phyloP scores from a whole-genome alignment of 164 flowering plant genomes.

The Annona squamosa region DNA sequence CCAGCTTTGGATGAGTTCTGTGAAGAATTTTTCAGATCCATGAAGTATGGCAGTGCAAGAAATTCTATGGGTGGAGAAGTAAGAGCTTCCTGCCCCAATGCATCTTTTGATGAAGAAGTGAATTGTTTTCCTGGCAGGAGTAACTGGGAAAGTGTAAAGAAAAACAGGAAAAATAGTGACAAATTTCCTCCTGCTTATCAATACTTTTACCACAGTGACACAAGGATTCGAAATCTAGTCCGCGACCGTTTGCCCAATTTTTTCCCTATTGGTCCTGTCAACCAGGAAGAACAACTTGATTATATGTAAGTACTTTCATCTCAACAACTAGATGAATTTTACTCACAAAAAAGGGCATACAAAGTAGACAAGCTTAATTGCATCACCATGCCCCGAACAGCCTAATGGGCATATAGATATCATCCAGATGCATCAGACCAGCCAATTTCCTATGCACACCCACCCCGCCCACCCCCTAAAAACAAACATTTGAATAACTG shows the following conservation, averaged over 20 bases:
- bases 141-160: constrained; percentile 11
- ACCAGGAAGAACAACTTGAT: constrained; percentile 38
- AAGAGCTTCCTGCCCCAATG: background rate
- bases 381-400: background rate
- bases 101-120: background rate
- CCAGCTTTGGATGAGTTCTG: constrained; percentile 77
- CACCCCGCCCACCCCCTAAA: too few species aligned
- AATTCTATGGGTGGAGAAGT: constrained; percentile 9
- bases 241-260: constrained; percentile 61
- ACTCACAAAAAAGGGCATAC: background rate
- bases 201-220: constrained; percentile 68
- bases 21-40: constrained; percentile 50
- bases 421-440: background rate
- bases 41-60: constrained; percentile 21
- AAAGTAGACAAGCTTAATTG: background rate
- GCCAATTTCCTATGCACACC: background rate
- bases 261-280: constrained; percentile 40
- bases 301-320: constrained; percentile 29
- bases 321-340: background rate
- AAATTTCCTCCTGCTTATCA: constrained; percentile 55
- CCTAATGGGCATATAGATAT: background rate
- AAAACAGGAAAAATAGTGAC: constrained; percentile 7
- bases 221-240: constrained; percentile 59
- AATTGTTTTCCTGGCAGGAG: constrained; percentile 9
- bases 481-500: background rate